Evolutionary conservation across 169 alveolate genomes (phyloP), one percentile per base, ranked within the genome.

Genomic region (Plasmodium gallinaceum): DNA sequence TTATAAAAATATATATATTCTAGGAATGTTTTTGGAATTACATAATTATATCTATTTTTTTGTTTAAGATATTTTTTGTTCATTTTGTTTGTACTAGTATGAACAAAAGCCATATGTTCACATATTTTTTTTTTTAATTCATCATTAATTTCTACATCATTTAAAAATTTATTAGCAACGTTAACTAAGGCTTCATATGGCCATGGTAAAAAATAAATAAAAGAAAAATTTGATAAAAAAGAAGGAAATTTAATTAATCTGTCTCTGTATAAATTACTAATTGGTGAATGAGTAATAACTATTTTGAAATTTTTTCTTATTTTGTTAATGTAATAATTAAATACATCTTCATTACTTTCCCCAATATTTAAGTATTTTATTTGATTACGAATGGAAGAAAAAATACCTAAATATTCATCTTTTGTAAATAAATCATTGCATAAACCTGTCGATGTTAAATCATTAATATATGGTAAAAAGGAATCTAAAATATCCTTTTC

Each of bases 201-300:
- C 99, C 99, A 98, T 60, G 98, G 98, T 92, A 97, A 98, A 98
- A 97, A 98, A 98, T 98, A 97, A 90, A 97, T 99, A 43, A 97
- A 96, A 51, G 96, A 94, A 65, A 98, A 97, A 80, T 98, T 86
- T 3, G 92, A 86, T 5, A 86, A 16, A 22, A 86, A 86, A 1
- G 92, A 86, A 6, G 92, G 92, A 39, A 86, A 86, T 51, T 86
- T 86, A 2, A 52, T 71, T 64, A 86, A 70, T 60, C 92, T 58
- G 39, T 86, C 87, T 62, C 87, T 69, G 66, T 86, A 86, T 8
- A 86, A 57, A 58, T 73, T 86, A 64, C 92, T 86, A 46, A 86
- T 70, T 14, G 92, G 92, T 39, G 92, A 86, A 64, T 86, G 92
- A 12, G 92, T 86, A 37, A 86, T 74, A 26, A 76, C 94, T 14